phyloP scores from a whole-genome alignment of 1,284 basidiomycete species.

The Ganoderma leucocontextum region DNA sequence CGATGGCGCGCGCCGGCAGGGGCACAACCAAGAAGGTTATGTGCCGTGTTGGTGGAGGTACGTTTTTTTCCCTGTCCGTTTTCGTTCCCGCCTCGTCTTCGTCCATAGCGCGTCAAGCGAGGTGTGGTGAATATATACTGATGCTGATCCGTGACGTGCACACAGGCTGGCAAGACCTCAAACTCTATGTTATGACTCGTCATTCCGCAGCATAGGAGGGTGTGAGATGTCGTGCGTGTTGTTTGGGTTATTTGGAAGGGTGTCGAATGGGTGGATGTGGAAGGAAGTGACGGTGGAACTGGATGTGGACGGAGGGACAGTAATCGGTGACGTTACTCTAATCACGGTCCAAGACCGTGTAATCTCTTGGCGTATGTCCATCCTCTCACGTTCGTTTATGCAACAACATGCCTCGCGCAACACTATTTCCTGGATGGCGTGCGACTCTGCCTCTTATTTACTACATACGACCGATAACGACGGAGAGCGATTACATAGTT shows the following conservation, averaged over 20 bases:
- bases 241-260: conserved; percentile 6
- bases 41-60: conserved; percentile 85
- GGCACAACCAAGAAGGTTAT: conserved; percentile 82
- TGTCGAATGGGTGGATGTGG: not conserved
- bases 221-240: conserved; percentile 10
- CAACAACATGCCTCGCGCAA: conserved; percentile 29
- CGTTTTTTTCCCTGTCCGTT: conserved; percentile 40
- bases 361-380: conserved; percentile 36
- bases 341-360: conserved; percentile 27
- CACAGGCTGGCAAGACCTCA: conserved; percentile 87
- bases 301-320: conserved; percentile 25
- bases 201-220: conserved; percentile 43
- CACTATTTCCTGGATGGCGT: not conserved
- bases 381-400: conserved; percentile 37
- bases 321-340: conserved; percentile 31
- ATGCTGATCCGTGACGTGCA: conserved; percentile 15
- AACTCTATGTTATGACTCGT: conserved; percentile 80
- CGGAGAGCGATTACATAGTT: not conserved
- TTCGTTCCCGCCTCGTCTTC: not conserved
- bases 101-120: not conserved
- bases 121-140: conserved; percentile 2
- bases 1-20: conserved; percentile 67
- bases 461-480: not conserved
- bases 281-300: conserved; percentile 10
- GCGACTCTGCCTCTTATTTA: not conserved